Percentiles rank a stretch among this genome's conserved stretches.
These are phyloP conservation scores for Davidsoniella eucalypti DNA, from an alignment of 2,329 filamentous ascomycete genomes.

Conservation along the genomic window DNA sequence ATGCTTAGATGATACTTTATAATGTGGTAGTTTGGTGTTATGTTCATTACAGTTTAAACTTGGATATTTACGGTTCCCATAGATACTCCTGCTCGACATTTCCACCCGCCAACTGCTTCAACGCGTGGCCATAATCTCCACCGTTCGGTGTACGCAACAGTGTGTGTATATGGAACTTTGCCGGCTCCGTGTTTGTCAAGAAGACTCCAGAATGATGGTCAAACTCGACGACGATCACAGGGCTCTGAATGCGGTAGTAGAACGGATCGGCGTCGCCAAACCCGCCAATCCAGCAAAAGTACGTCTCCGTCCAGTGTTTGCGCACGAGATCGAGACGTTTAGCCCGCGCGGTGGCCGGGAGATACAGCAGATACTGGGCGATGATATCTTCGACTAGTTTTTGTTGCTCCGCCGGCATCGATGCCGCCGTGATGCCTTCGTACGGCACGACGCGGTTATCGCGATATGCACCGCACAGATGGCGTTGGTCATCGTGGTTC, in stretches of 20 bases:
- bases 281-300: slow-evolving; percentile 65
- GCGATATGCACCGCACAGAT: slow-evolving; percentile 60
- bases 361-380: slow-evolving; percentile 50
- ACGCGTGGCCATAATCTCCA: slow-evolving; percentile 54
- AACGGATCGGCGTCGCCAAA: slow-evolving; percentile 52
- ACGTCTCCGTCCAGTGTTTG: slow-evolving; percentile 48
- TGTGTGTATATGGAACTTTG: slow-evolving; percentile 68
- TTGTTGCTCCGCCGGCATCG: slow-evolving; percentile 33
- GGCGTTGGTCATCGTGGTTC: slow-evolving; percentile 69
- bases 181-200: slow-evolving; percentile 53
- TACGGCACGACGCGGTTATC: slow-evolving; percentile 65
- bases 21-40: background rate
- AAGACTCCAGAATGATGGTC: slow-evolving; percentile 71
- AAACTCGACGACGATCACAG: slow-evolving; percentile 59
- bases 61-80: slow-evolving; percentile 20
- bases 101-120: slow-evolving; percentile 24
- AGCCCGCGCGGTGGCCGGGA: slow-evolving; percentile 38
- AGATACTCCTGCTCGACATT: slow-evolving; percentile 24
- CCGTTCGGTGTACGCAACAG: slow-evolving; percentile 54
- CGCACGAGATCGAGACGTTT: slow-evolving; percentile 38
- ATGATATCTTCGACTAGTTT: slow-evolving; percentile 40
- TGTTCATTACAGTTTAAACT: background rate
- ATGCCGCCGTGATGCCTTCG: slow-evolving; percentile 44
- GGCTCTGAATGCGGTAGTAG: slow-evolving; percentile 64
- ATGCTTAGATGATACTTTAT: no score